Evolutionary conservation across 2,329 filamentous ascomycete genomes (phyloP).

Genomic region (Colletotrichum sp.): DNA sequence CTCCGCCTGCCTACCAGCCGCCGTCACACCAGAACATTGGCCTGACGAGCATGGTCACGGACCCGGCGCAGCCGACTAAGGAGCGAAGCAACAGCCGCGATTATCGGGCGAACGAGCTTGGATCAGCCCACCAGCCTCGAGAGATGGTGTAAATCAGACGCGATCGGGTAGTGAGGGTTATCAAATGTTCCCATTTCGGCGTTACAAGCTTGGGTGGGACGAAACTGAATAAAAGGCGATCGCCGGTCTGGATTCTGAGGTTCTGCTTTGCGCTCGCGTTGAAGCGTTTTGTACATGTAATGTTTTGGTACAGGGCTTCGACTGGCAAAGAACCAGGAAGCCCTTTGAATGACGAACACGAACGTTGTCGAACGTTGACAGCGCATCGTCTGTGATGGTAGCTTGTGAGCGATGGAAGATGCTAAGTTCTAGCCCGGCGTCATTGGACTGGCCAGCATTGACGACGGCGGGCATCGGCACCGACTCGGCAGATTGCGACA

Average conservation of each 20-base stretch:
- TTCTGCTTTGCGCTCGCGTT: not conserved
- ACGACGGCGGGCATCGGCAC: not conserved
- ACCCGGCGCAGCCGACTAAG: constrained; percentile 4
- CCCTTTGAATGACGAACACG: not conserved
- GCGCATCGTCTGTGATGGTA: not conserved
- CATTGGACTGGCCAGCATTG: not conserved
- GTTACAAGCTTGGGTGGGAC: not conserved
- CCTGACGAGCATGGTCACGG: constrained; percentile 15
- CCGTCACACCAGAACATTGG: constrained; percentile 17
- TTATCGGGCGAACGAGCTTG: constrained; percentile 16
- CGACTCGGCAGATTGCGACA: constrained; percentile 12
- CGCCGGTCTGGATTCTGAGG: not conserved
- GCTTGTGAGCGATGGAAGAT: not conserved
- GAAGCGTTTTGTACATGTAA: not conserved
- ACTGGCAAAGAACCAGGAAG: not conserved
- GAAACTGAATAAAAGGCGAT: not conserved
- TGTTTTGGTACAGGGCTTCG: not conserved
- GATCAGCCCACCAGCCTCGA: constrained; percentile 15
- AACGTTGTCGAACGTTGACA: not conserved
- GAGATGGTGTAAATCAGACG: constrained; percentile 13
- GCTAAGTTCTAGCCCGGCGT: not conserved
- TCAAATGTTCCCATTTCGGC: not conserved
- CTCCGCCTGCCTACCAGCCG: constrained; percentile 15
- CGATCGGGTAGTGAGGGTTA: not conserved
- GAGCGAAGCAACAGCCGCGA: constrained; percentile 19